A percentile compares a stretch with the other conserved stretches of the same genome.
Conservation (phyloP, 805 yeast species). For the Metschnikowia vanudenii region DNA sequence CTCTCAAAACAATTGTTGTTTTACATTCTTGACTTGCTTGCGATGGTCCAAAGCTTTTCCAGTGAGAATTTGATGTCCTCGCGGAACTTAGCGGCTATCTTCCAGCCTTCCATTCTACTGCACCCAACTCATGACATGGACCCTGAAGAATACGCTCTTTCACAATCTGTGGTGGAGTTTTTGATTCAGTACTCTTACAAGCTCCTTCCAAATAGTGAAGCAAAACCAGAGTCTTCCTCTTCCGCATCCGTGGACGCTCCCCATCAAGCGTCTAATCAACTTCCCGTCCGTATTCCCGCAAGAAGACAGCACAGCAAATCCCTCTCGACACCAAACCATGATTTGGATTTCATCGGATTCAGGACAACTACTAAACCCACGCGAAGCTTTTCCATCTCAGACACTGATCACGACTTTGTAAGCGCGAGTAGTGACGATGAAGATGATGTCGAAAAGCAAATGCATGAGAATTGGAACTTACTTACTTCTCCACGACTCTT, state of each 20-base stretch:
- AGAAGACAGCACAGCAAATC: slow-evolving; percentile 37
- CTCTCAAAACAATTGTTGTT: slow-evolving; percentile 78
- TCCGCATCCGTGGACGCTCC: slow-evolving; percentile 5
- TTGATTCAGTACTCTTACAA: slow-evolving; percentile 82
- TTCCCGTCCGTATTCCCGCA: slow-evolving; percentile 6
- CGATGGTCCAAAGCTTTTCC: slow-evolving; percentile 79
- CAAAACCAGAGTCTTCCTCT: slow-evolving; percentile 2
- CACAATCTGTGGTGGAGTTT: slow-evolving; percentile 84
- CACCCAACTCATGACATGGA: slow-evolving; percentile 92
- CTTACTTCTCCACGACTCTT: neutral
- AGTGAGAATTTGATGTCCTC: slow-evolving; percentile 87
- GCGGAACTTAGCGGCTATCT: slow-evolving; percentile 88
- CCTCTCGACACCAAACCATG: slow-evolving; percentile 29
- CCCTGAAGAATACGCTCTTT: slow-evolving; percentile 86
- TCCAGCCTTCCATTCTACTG: slow-evolving; percentile 93
- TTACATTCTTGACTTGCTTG: slow-evolving; percentile 81
- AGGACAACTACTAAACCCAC: slow-evolving; percentile 19
- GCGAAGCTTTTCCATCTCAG: slow-evolving; percentile 16
- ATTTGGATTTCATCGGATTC: slow-evolving; percentile 40
- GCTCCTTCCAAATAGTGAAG: slow-evolving; percentile 56
- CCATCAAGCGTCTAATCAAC: slow-evolving; percentile 14
- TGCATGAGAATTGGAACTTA: slow-evolving; percentile 2
- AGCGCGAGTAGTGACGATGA: slow-evolving; percentile 22
- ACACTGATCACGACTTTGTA: slow-evolving; percentile 17
- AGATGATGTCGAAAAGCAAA: slow-evolving; percentile 1